Evolutionary conservation across 208 protist species (phyloP), one percentile per base, ranked within the genome.

Genomic region (Trypanosoma theileri): DNA sequence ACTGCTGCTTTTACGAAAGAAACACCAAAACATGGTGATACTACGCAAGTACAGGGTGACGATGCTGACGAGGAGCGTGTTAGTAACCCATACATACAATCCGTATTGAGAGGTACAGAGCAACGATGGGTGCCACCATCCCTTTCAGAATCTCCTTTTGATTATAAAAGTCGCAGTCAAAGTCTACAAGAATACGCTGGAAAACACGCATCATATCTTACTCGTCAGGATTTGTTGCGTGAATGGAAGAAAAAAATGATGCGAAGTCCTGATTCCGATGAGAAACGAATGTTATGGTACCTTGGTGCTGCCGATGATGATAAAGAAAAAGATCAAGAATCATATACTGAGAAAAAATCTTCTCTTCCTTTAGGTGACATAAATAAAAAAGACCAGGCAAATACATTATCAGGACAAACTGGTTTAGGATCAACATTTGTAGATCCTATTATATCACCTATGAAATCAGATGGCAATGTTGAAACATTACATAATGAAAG

Each of bases 91-190:
- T 65, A 55, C 24, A 65, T 65, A 12, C 60, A 46, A 22, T 55
- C 45, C n/a, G 60, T 65, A 22, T 46, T 55, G 22, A 6, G 22
- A 46, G 45, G 60, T 19, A 9, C 60, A 24, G 60, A 65, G 45
- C 60, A 65, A 21, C 60, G 60, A 9, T 65, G 60, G 60, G 41
- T 55, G 10, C 44, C 60, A 26, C 41, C 60, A 28, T 55, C 60
- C 7, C 42, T 65, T 14, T 13, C 42, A 7, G 44, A 65, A 40
- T 13, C 45, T 46, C 24, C 60, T 19, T 65, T 65, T 41, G 19
- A 55, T 6, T 28, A 55, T 6, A 17, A 41, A 42, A 51, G 24
- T 46, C 60, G 45, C 41, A 65, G 60, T 41, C 60, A 51, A 28
- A 55, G 46, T 21, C 45, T 54, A 12, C 16, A 42, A 9, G 16